Evolutionary conservation across 306 rosid genomes (phyloP), one percentile per base, ranked within the genome.

Genomic region (Acacia acuminata): DNA sequence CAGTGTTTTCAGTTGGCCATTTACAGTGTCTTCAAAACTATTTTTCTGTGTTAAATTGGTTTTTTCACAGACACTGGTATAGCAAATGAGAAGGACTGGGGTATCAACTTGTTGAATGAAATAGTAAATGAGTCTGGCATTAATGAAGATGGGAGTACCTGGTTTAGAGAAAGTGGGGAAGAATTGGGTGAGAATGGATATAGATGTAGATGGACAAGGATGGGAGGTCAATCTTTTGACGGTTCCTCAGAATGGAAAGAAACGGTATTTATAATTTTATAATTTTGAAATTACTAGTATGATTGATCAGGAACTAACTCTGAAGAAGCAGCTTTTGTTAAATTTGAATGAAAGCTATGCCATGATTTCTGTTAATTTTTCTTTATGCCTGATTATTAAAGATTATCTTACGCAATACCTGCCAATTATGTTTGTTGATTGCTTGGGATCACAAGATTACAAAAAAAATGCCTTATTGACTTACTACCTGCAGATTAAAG

Each of bases 41-140:
- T 83, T 71, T 22, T 16, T 78, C 63, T 78, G 75, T 60, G 24
- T 86, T 80, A 80, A 80, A 42, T 48, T 16, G 78, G 34, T 87
- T 64, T 71, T 71, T 75, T 50, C 56, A 83, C 87, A 95, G 99
- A 96, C 87, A 96, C 99, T 70, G 99, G 99, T 24, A 96, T 96
- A 90, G 98, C 99, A 1, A 93, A 88, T 81, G 99, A 96, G 92
- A 88, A 96, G 90, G 99, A 96, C 85, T 96, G 98, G 99, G 99
- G 97, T 34, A 96, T 96, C 86, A 88, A 83, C 89, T 86, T 96
- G 91, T 81, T 92, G 77, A 96, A 81, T 66, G 98, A 93, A 78
- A 87, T 86, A 64, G 91, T 90, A 74, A 92, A 86, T 2, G 99
- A 93, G 87, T 81, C 99, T 0, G 99, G 97, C 17, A 92, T 95